Evolutionary conservation across 2,329 filamentous ascomycete species (phyloP).

Genomic region (Pestalotiopsis sp.): DNA sequence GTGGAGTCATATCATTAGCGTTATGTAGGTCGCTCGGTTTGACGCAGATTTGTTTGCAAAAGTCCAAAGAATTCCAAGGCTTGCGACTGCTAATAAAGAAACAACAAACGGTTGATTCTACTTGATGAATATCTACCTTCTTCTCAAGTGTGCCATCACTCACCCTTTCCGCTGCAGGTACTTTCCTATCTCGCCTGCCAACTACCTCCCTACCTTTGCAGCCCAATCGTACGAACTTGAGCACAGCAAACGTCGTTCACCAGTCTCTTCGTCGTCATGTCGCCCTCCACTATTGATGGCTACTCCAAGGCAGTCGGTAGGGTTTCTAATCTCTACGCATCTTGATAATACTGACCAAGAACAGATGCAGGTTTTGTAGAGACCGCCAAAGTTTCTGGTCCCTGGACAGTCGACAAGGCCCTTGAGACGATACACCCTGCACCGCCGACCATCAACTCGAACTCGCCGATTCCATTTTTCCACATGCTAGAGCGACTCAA

Average conservation of each 20-base stretch:
- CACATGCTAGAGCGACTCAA: constrained; percentile 93
- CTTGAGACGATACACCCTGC: constrained; percentile 62
- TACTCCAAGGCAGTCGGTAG: background rate
- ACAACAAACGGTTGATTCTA: background rate
- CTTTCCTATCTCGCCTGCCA: no score
- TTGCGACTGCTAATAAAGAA: background rate
- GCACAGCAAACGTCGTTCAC: background rate
- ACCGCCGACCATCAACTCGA: constrained; percentile 58
- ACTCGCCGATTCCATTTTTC: constrained; percentile 86
- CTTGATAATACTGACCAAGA: background rate
- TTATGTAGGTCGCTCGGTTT: background rate
- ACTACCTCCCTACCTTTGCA: background rate
- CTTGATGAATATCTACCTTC: background rate
- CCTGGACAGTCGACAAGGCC: constrained; percentile 62
- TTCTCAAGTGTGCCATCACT: no score
- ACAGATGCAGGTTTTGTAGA: constrained; percentile 37
- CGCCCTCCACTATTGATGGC: constrained; percentile 3
- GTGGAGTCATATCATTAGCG: background rate
- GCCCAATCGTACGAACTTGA: background rate
- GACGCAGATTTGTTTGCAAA: background rate
- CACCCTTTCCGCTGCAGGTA: background rate
- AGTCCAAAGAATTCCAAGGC: background rate
- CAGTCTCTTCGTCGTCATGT: constrained; percentile 5
- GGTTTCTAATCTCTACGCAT: background rate
- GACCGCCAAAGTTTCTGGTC: constrained; percentile 40